These are phyloP conservation scores for Colletotrichum sp. DNA, from an alignment of 2,329 filamentous ascomycete species.

Conservation along the genomic window DNA sequence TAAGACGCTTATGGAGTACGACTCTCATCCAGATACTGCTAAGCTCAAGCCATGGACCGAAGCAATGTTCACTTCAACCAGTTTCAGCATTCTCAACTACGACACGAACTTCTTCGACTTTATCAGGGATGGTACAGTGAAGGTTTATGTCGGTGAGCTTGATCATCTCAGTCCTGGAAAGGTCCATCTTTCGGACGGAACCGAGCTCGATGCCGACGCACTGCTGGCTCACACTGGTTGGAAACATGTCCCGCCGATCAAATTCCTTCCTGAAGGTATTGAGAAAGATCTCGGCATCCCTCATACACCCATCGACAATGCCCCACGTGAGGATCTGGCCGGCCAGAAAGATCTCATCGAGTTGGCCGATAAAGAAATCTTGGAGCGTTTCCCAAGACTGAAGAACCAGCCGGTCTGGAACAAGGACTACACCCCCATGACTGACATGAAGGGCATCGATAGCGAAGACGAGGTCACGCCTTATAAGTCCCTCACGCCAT, in stretches of 20 bases:
- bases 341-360: slow-evolving; percentile 40
- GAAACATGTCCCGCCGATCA: slow-evolving; percentile 56
- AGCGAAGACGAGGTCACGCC: slow-evolving; percentile 31
- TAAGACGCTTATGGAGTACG: slow-evolving; percentile 55
- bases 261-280: slow-evolving; percentile 55
- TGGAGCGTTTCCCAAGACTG: slow-evolving; percentile 57
- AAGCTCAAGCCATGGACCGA: slow-evolving; percentile 61
- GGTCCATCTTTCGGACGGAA: slow-evolving; percentile 56
- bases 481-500: slow-evolving; percentile 37
- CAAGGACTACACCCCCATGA: slow-evolving; percentile 47
- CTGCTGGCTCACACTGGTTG: slow-evolving; percentile 65
- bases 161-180: slow-evolving; percentile 45
- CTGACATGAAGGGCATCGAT: slow-evolving; percentile 40
- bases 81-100: slow-evolving; percentile 66
- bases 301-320: slow-evolving; percentile 27
- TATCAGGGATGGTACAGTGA: slow-evolving; percentile 54
- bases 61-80: slow-evolving; percentile 57
- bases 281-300: slow-evolving; percentile 54
- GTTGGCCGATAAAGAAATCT: slow-evolving; percentile 57
- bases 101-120: slow-evolving; percentile 61
- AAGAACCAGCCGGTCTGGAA: slow-evolving; percentile 55
- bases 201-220: slow-evolving; percentile 50
- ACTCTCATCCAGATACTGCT: slow-evolving; percentile 54
- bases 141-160: slow-evolving; percentile 60
- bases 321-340: slow-evolving; percentile 31